phyloP scores from a whole-genome alignment of 2,329 filamentous ascomycete genomes.

The Pseudocercospora cruenta region DNA sequence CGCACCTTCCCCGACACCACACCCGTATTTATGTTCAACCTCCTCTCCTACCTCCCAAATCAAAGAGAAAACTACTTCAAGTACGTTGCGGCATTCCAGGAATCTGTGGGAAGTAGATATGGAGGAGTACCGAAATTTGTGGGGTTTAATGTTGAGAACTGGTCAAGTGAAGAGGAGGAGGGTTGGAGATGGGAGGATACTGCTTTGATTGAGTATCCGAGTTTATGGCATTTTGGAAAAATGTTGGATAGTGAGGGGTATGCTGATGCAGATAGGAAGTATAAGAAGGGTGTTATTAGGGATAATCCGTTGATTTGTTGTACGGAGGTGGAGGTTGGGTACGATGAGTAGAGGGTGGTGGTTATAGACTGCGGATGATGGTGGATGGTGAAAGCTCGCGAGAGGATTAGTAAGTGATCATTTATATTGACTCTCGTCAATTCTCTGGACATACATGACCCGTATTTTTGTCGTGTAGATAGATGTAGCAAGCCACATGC shows the following conservation, averaged over 20 bases:
- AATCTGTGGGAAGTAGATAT: conserved; percentile 23
- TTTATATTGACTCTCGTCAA: background rate
- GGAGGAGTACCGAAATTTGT: conserved; percentile 23
- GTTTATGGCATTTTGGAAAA: conserved; percentile 32
- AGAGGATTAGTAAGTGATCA: background rate
- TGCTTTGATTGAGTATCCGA: conserved; percentile 29
- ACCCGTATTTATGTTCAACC: conserved; percentile 30
- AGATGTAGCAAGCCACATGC: background rate
- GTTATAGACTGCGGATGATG: background rate
- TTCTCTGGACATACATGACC: too few species aligned
- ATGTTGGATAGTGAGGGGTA: conserved; percentile 31
- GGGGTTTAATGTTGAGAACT: conserved; percentile 19
- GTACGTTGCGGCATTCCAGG: conserved; percentile 27
- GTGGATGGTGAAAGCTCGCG: background rate
- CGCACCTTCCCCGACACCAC: conserved; percentile 22
- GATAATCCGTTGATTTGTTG: conserved; percentile 31
- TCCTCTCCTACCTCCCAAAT: conserved; percentile 24
- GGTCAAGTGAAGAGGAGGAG: conserved; percentile 13
- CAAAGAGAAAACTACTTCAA: conserved; percentile 23
- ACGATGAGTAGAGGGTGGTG: background rate
- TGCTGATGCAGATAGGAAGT: conserved; percentile 30
- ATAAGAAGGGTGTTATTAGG: conserved; percentile 28
- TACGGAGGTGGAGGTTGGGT: conserved; percentile 22
- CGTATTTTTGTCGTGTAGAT: too few species aligned
- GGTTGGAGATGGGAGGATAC: conserved; percentile 26